Base-by-base conservation (phyloP, 140 eudicot genomes). In the Flaveria floridana region DNA sequence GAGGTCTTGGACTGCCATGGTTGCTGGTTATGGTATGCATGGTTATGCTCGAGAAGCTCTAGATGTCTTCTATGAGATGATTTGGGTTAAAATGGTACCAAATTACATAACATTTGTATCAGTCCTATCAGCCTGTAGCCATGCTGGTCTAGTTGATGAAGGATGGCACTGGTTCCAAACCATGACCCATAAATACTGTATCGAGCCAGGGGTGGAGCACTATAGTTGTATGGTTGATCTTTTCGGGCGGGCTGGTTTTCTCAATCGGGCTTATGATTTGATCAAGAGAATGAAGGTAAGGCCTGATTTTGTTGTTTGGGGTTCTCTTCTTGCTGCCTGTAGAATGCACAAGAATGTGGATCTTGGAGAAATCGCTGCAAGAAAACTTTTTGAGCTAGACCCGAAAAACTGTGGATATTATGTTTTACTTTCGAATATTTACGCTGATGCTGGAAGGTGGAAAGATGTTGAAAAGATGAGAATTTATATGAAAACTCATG, bases 361-460 rank as follows among this genome's bases (percentile, higher is more conserved):
- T 69, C 89, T 90, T 20, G 99, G 87, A 20, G 97, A 94, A 76
- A 84, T 90, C 16, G 83, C 85, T 25, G 99, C 96, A 2, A 72
- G 76, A 39, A 82, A 88, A 65, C 85, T 90, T 73, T 88, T 90
- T 79, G 91, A 88, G 67, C 84, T 90, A 15, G 99, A 93, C 80
- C 89, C 96, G 2, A 65, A 67, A 8, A 90, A 94, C 44, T 90
- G 89, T 57, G 99, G 99, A 15, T 90, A 94, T 68, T 90, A 94
- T 79, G 92, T 91, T 18, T 63, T 87, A 82, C 96, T 94, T 74
- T 87, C 97, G 1, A 88, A 90, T 46, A 85, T 94, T 30, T 94
- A 94, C 71, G 99, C 97, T 37, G 96, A 94, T 84, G 96, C 96
- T 53, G 97, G 95, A 72, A 90, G 95, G 83, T 94, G 99, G 99